phyloP scores from a whole-genome alignment of 2,329 filamentous ascomycete genomes.

The Neonectria ditissima region DNA sequence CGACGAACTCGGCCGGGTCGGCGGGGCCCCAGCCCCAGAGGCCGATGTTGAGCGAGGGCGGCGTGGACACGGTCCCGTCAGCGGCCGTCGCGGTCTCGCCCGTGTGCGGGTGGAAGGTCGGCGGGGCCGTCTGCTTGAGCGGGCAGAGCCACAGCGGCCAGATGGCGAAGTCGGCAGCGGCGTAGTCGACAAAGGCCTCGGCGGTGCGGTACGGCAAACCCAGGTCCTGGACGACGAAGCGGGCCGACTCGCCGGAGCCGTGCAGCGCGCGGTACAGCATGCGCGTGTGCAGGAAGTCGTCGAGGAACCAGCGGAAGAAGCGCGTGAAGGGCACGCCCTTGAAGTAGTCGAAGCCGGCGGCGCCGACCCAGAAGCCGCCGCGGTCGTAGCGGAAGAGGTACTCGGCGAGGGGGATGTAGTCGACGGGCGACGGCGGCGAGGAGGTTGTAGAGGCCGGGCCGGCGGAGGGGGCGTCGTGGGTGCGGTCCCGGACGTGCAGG shows the following conservation, averaged over 20 bases:
- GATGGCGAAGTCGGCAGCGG: slow-evolving; percentile 34
- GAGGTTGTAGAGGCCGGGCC: background rate
- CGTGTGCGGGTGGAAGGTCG: slow-evolving; percentile 39
- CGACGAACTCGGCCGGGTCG: slow-evolving; percentile 64
- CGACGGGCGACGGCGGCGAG: slow-evolving; percentile 7
- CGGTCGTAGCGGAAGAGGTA: slow-evolving; percentile 74
- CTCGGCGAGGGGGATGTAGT: slow-evolving; percentile 51
- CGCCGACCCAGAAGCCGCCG: slow-evolving; percentile 73
- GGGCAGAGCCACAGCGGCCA: slow-evolving; percentile 49
- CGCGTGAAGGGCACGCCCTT: slow-evolving; percentile 64
- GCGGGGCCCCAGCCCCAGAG: slow-evolving; percentile 80
- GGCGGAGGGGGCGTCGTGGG: background rate
- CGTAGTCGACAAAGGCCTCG: slow-evolving; percentile 47
- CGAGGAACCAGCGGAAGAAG: slow-evolving; percentile 68
- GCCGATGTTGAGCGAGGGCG: slow-evolving; percentile 66
- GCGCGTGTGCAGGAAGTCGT: slow-evolving; percentile 71
- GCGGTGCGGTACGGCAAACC: slow-evolving; percentile 66
- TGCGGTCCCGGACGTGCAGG: slow-evolving; percentile 63
- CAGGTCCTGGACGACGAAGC: slow-evolving; percentile 73
- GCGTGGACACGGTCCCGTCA: slow-evolving; percentile 14
- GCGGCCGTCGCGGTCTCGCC: accelerated
- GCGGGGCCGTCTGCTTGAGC: slow-evolving; percentile 27
- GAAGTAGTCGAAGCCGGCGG: slow-evolving; percentile 68
- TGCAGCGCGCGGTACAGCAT: slow-evolving; percentile 74
- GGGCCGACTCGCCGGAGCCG: slow-evolving; percentile 64